phyloP scores from a whole-genome alignment of 495 filamentous ascomycete species.

The Neurospora sp. region DNA sequence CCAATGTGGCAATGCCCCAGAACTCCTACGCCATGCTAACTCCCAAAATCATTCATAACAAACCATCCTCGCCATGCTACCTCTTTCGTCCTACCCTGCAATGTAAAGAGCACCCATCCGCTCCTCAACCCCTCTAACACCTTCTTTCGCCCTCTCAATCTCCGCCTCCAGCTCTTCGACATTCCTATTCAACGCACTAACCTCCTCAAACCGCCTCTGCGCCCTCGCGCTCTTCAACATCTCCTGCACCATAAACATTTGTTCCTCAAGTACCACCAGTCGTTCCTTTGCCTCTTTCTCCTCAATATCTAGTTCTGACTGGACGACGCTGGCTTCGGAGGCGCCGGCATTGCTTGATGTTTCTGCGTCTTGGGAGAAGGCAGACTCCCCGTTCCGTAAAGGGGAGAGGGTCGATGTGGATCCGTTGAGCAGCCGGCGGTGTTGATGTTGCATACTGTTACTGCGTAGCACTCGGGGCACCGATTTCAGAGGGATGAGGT shows the following conservation, averaged over 20 bases:
- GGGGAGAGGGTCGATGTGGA: constrained; percentile 17
- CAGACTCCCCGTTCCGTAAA: constrained; percentile 34
- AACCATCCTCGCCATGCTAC: no score
- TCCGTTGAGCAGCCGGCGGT: constrained; percentile 29
- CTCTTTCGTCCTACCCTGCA: no score
- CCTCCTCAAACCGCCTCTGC: constrained; percentile 81
- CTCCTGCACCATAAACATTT: constrained; percentile 79
- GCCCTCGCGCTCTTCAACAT: constrained; percentile 81
- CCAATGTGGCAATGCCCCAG: not conserved
- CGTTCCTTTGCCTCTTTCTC: constrained; percentile 79
- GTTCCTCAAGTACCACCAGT: constrained; percentile 87
- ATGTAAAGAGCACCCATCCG: constrained; percentile 40
- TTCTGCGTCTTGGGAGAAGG: constrained; percentile 39
- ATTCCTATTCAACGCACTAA: constrained; percentile 67
- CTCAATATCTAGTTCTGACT: constrained; percentile 69
- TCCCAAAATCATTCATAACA: no score
- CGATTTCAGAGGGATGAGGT: constrained; percentile 93
- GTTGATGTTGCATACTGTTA: constrained; percentile 33
- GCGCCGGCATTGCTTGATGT: constrained; percentile 45
- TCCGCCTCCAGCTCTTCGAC: constrained; percentile 76
- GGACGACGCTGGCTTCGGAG: constrained; percentile 48
- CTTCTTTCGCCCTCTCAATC: constrained; percentile 55
- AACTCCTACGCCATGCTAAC: not conserved
- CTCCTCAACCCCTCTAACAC: constrained; percentile 46
- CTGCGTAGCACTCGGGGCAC: constrained; percentile 73